Percentiles rank a stretch among this genome's conserved stretches.
Evolutionary conservation across 345 rosid genomes (phyloP).

Genomic region (Capsella bursapastoris): DNA sequence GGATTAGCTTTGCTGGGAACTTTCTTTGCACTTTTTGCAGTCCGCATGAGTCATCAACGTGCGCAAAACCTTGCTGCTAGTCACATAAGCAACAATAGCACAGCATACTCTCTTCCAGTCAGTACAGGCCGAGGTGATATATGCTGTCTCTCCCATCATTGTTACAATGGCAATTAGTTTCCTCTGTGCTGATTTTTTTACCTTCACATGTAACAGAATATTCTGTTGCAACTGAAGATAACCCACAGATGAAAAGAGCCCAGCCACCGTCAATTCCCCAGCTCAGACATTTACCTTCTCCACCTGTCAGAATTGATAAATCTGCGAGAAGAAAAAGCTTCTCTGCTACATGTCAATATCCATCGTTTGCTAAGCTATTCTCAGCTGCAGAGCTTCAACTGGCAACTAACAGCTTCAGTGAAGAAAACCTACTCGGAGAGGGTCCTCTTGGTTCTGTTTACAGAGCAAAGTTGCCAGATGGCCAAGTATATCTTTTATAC

Average conservation of each 20-base stretch:
- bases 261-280: slow-evolving; percentile 48
- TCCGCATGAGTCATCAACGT: slow-evolving; percentile 49
- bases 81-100: slow-evolving; percentile 50
- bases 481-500: slow-evolving; percentile 55
- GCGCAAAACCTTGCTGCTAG: slow-evolving; percentile 42
- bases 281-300: slow-evolving; percentile 48
- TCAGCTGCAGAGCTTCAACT: slow-evolving; percentile 71
- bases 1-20: slow-evolving; percentile 64
- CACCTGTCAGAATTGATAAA: slow-evolving; percentile 47
- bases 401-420: slow-evolving; percentile 77
- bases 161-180: slow-evolving; percentile 33
- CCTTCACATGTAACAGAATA: slow-evolving; percentile 41
- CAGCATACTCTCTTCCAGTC: slow-evolving; percentile 53
- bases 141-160: slow-evolving; percentile 25
- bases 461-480: slow-evolving; percentile 76
- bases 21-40: slow-evolving; percentile 59
- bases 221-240: slow-evolving; percentile 52
- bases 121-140: slow-evolving; percentile 57
- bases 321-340: slow-evolving; percentile 56
- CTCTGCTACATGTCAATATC: slow-evolving; percentile 52
- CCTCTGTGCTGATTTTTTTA: slow-evolving; percentile 22
- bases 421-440: slow-evolving; percentile 72
- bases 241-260: slow-evolving; percentile 52
- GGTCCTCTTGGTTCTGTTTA: slow-evolving; percentile 92
- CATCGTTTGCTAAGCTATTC: slow-evolving; percentile 57